Percentiles rank a stretch among this genome's conserved stretches.
phyloP scores from a whole-genome alignment of 495 filamentous ascomycete genomes.

The Annulohypoxylon maeteangense region DNA sequence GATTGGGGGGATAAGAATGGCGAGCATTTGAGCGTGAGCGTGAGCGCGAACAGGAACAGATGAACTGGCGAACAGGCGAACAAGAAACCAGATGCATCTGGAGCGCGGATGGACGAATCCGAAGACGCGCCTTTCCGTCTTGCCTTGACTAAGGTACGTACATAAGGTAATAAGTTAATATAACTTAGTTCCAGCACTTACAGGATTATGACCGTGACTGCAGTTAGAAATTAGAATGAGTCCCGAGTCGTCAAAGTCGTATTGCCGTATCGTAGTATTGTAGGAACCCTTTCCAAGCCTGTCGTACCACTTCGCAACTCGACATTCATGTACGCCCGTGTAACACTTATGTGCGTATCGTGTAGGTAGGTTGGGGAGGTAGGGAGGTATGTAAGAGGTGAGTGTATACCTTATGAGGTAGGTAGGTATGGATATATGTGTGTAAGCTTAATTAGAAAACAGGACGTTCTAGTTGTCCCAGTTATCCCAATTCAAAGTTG shows the following conservation, averaged over 20 bases:
- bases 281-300: conserved; percentile 13
- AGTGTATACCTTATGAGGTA: neutral
- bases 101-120: conserved; percentile 34
- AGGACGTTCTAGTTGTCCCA: conserved; percentile 1
- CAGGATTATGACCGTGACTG: conserved; percentile 35
- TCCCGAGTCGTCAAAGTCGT: conserved; percentile 6
- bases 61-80: neutral
- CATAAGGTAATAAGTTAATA: conserved; percentile 33
- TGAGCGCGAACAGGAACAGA: neutral
- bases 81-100: conserved; percentile 3
- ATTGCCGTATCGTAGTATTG: conserved; percentile 13
- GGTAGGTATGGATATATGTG: conserved; percentile 1
- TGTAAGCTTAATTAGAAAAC: conserved; percentile 29
- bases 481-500: neutral
- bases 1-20: neutral
- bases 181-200: conserved; percentile 25
- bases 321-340: conserved; percentile 6
- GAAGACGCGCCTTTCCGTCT: conserved; percentile 13
- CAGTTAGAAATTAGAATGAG: neutral
- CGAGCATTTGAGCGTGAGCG: too few relatives aligned
- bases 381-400: neutral
- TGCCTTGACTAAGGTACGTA: conserved; percentile 42
- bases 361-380: neutral
- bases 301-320: conserved; percentile 21
- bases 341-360: conserved; percentile 17